Base-by-base conservation (phyloP, 1,139 yeast genomes). In the Debaryomyces singareniensis region DNA sequence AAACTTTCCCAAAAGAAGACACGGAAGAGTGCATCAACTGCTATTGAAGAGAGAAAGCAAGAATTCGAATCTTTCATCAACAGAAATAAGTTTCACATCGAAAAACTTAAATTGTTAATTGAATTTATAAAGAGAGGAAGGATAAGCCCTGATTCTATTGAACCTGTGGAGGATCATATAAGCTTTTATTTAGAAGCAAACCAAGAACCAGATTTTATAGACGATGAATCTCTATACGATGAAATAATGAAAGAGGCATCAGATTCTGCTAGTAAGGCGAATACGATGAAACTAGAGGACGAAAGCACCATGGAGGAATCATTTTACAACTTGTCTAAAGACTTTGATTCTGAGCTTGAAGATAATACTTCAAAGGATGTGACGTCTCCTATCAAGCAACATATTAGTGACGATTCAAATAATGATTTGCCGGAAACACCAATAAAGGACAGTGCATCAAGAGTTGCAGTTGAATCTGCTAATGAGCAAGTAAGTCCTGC, bases 31-130 rank as follows among this genome's bases (percentile, higher is more conserved):
- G 58, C 58, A 35, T 42, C 52, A 35, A 53, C 53, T 29, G 53
- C 56, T 3, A 52, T 61, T 24, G 73, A 67, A 38, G 60, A 60
- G 29, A 59, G 66, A 32, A 65, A 66, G 46, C 70, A 61, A 32
- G 69, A 66, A 39, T 53, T 67, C 28, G 68, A 61, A 35, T 34
- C 45, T n/a, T 58, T 55, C 26, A 49, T 55, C 28, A 49, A 48
- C 21, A 53, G 53, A 26, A 58, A 65, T 34, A 57, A 54, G 36
- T 65, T 65, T 37, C 72, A 67, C 38, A 50, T 58, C 20, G 65
- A 61, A 32, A 61, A 60, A 35, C 48, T 66, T 24, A 54, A 56
- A 35, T 51, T 50, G 18, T 46, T 61, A 22, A 55, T 64, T 29
- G 52, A 48, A 30, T 47, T 47, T 29, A 45, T 67, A 34, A 61